These are phyloP conservation scores for Cyberlindnera subsufficiens DNA, from an alignment of 805 yeast genomes.

Conservation along the genomic window DNA sequence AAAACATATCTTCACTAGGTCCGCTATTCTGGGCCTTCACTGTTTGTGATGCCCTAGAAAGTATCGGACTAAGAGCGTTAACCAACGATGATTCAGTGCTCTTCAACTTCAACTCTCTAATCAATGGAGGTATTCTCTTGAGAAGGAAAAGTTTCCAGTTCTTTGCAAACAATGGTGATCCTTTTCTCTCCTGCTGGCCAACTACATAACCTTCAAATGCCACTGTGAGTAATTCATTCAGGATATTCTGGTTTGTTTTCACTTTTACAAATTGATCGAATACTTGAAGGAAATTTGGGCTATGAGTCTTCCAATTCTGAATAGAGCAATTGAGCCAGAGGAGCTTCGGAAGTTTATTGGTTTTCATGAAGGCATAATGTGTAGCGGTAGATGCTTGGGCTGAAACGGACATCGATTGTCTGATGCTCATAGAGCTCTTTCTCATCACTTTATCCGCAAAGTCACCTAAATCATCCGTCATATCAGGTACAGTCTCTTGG, in stretches of 20 bases:
- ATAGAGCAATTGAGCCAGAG: slow-evolving; percentile 34
- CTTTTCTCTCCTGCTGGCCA: slow-evolving; percentile 29
- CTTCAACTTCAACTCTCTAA: slow-evolving; percentile 27
- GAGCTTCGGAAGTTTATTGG: slow-evolving; percentile 18
- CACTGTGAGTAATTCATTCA: slow-evolving; percentile 36
- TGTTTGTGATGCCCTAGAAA: slow-evolving; percentile 27
- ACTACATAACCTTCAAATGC: slow-evolving; percentile 39
- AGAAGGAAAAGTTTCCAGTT: slow-evolving; percentile 41
- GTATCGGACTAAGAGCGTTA: slow-evolving; percentile 27
- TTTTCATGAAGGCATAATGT: slow-evolving; percentile 17
- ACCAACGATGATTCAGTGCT: slow-evolving; percentile 23
- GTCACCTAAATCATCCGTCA: slow-evolving; percentile 10
- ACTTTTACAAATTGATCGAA: slow-evolving; percentile 30
- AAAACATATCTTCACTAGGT: slow-evolving; percentile 40
- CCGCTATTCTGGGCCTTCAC: slow-evolving; percentile 16
- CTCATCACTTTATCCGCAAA: slow-evolving; percentile 10
- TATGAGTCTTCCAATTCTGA: slow-evolving; percentile 28
- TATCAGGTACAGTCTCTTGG: slow-evolving; percentile 2
- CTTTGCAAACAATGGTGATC: slow-evolving; percentile 27
- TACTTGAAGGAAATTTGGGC: slow-evolving; percentile 24
- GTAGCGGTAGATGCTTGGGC: background rate
- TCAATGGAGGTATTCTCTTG: slow-evolving; percentile 41
- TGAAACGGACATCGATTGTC: slow-evolving; percentile 7
- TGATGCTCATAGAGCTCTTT: slow-evolving; percentile 9
- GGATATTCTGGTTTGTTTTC: slow-evolving; percentile 20